phyloP scores from a whole-genome alignment of 257 asterid species.

The Lycium barbarum region DNA sequence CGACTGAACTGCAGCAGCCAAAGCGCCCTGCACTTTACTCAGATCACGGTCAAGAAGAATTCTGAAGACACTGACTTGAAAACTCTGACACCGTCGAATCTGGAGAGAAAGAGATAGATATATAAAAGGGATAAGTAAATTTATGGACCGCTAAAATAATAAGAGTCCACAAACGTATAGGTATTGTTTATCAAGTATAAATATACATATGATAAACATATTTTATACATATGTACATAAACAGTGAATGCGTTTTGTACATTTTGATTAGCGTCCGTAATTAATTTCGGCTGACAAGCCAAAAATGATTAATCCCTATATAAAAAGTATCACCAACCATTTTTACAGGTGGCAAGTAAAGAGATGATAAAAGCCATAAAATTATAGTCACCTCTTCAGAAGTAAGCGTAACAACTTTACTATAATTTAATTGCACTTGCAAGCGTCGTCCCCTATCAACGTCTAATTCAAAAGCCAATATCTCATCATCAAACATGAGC shows the following conservation, averaged over 20 bases:
- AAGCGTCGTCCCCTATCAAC: slow-evolving; percentile 58
- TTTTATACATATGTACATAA: no score
- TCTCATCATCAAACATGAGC: slow-evolving; percentile 53
- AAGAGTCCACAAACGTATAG: no score
- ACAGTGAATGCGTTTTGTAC: no score
- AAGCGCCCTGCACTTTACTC: slow-evolving; percentile 43
- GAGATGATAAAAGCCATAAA: neutral
- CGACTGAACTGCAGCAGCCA: slow-evolving; percentile 27
- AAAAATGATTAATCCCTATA: no score
- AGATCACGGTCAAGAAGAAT: slow-evolving; percentile 56
- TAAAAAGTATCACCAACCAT: neutral
- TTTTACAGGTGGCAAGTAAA: neutral
- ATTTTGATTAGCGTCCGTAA: no score
- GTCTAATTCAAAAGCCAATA: slow-evolving; percentile 49
- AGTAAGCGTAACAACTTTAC: slow-evolving; percentile 43
- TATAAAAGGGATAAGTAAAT: no score
- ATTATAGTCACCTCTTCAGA: slow-evolving; percentile 51
- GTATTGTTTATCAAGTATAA: no score
- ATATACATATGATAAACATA: no score
- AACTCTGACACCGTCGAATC: slow-evolving; percentile 58
- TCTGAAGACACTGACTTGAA: slow-evolving; percentile 60
- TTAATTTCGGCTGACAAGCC: no score
- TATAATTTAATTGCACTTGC: slow-evolving; percentile 37
- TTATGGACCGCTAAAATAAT: no score
- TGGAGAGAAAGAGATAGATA: slow-evolving; percentile 39